Evolutionary conservation across 2,329 filamentous ascomycete species (phyloP), one percentile per base, ranked within the genome.

Genomic region (Scedosporium aurantiacum): DNA sequence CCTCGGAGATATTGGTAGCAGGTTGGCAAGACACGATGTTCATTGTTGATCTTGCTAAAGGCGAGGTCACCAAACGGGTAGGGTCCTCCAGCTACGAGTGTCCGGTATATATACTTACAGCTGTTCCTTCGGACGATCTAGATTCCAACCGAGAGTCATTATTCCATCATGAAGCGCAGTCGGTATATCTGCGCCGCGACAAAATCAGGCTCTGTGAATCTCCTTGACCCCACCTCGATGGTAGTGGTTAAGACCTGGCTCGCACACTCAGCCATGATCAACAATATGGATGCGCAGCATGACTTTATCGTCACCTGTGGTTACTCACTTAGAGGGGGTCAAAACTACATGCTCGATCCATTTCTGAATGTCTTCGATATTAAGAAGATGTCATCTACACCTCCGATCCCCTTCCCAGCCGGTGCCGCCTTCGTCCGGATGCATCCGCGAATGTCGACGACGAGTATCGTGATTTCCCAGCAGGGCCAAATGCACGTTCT

Each of bases 231-330:
- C 1, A 78, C 84, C 61, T 90, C 82, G 61, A 89, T 96, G 69
- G 82, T 84, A 50, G 81, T 96, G 4, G 79, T 94, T 66, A 95
- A 93, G 71, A 85, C 84, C 10, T 99, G 94, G 89, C 90, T 90
- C 70, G 91, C 93, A 0, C 94, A 99, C 70, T 87, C 88, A 1
- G 89, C 90, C 7, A 84, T 86, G 59, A 90, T 99, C 71, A 96
- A 91, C 72, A 93, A 97, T 72, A 97, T 99, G 90, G 94, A 99
- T 75, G 91, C 92, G 7, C 90, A 94, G 70, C 90, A 94, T 69
- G 93, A 97, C 72, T 94, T 94, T 66, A 85, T 99, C 60, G 89
- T 97, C 23, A 97, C 94, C 4, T 99, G 94, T 72, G 94, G 94
- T 41, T 96, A 90, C 74, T 96, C 93, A 1, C 82, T 91, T 25